Evolutionary conservation across 495 filamentous ascomycete genomes (phyloP).

Genomic region (Daldinia loculata): DNA sequence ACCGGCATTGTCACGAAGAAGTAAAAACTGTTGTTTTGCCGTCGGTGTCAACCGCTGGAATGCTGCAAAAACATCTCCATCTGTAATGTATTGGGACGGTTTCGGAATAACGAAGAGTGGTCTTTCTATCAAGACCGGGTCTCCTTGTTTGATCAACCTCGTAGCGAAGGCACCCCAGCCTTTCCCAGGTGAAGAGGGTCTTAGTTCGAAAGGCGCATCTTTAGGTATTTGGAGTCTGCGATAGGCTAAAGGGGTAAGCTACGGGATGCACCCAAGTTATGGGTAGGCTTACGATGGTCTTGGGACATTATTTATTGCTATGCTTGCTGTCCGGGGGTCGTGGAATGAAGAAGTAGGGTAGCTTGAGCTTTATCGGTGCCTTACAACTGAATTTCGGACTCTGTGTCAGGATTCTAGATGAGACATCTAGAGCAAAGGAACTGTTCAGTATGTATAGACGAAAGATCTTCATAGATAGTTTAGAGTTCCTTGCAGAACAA

Average conservation of each 20-base stretch:
- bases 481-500: too few relatives aligned
- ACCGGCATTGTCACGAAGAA: neutral
- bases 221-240: neutral
- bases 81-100: neutral
- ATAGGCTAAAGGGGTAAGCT: neutral
- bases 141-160: neutral
- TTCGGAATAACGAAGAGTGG: neutral
- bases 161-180: constrained; percentile 6
- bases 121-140: neutral
- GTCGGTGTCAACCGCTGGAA: neutral
- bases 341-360: neutral
- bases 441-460: too few relatives aligned
- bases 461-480: too few relatives aligned
- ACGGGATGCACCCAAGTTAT: neutral
- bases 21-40: neutral
- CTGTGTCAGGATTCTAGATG: too few relatives aligned
- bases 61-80: neutral
- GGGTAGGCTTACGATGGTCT: constrained; percentile 2
- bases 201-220: constrained; percentile 5
- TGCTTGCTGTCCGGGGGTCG: neutral
- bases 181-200: neutral
- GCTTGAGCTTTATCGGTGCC: neutral
- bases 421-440: too few relatives aligned
- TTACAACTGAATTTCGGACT: neutral
- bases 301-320: neutral